A percentile compares a stretch with the other conserved stretches of the same genome.
phyloP scores from a whole-genome alignment of 805 yeast species.

The Hemisphaericaspora nanyangensis region DNA sequence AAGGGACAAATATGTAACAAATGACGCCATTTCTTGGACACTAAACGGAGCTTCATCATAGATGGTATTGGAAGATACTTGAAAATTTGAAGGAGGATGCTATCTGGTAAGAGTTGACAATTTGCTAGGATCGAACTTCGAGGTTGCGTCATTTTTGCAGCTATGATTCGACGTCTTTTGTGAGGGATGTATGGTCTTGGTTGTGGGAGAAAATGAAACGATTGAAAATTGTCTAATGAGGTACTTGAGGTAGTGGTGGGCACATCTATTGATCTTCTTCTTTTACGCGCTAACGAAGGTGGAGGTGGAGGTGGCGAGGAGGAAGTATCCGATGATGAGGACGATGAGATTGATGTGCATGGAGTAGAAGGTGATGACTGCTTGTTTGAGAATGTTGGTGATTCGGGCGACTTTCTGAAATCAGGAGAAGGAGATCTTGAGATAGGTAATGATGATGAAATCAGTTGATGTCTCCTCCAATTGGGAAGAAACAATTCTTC shows the following conservation, averaged over 20 bases:
- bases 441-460: not conserved
- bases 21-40: conserved; percentile 68
- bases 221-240: conserved; percentile 30
- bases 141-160: conserved; percentile 36
- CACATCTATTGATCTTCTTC: too few species aligned
- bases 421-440: conserved; percentile 3
- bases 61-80: conserved; percentile 50
- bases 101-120: conserved; percentile 58
- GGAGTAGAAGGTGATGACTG: too few species aligned
- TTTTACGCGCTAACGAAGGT: too few species aligned
- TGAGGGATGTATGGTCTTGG: conserved; percentile 54
- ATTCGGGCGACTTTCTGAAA: too few species aligned
- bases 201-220: conserved; percentile 5
- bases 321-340: too few species aligned
- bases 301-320: too few species aligned
- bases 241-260: conserved; percentile 32
- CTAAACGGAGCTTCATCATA: conserved; percentile 55
- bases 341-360: too few species aligned
- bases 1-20: conserved; percentile 55
- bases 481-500: not conserved
- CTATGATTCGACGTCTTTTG: conserved; percentile 49
- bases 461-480: not conserved
- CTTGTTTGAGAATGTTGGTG: too few species aligned
- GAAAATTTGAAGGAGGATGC: conserved; percentile 51
- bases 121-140: conserved; percentile 55